Base-by-base conservation (phyloP, 2,329 filamentous ascomycete genomes). In the Chaetothyriales sp. region DNA sequence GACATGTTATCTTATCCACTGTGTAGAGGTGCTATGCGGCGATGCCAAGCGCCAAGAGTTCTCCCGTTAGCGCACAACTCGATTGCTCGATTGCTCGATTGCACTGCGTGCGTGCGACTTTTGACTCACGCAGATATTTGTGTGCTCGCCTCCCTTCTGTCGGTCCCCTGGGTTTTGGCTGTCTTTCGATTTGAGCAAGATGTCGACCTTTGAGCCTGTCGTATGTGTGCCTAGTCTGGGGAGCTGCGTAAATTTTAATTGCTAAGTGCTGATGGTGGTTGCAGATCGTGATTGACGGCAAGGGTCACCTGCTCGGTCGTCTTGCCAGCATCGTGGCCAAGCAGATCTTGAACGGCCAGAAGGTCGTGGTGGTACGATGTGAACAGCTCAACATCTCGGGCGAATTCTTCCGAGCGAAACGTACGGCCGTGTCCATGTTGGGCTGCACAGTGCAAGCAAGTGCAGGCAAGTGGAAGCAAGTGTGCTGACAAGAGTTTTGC, bases 331-430 rank as follows among this genome's bases (percentile, higher is more conserved):
- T 72, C 0, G 63, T 66, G 37, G 67, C 65, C n/a, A 68, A 64
- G 46, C 65, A 67, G n/a, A 57, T 61, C 1, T 65, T 83, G 10
- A 65, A 66, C 0, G 74, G 69, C 40, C 80, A 83, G 59, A 97
- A 97, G 86, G 94, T 98, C 73, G 90, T 97, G 69, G 80, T 98
- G 67, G 92, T 98, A 73, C 88, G 92, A 81, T 94, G 86, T 77
- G 92, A 98, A 80, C 89, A 88, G 68, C 83, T 98, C 75, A 98
- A 98, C 85, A 98, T 98, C 82, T 98, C 92, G 66, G 92, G 92
- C 78, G 92, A 97, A 81, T 98, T 98, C 87, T 98, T 98, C 86
- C 89, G 92, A 75, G 84, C 90, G 66, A 98, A 98, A 86, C 86
- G 92, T 98, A 95, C 76, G 63, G 62, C 58, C 58, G 60, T 57